Base-by-base conservation (phyloP, 495 filamentous ascomycete species). In the Penicillium parvum region DNA sequence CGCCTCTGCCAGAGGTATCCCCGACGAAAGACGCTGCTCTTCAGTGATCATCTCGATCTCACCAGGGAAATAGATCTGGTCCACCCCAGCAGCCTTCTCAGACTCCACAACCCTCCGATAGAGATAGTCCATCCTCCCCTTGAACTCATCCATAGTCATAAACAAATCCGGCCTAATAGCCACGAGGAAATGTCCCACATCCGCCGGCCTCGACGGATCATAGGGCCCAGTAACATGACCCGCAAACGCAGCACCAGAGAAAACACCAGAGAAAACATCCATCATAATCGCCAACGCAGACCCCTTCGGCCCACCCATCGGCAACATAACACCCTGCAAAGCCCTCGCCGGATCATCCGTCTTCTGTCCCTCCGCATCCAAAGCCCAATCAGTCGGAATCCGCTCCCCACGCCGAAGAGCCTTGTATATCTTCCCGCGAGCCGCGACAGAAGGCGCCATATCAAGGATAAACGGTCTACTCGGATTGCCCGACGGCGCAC, bases 201-300 rank as follows among this genome's bases (percentile, higher is more conserved):
- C 81, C 1, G 82, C 82, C 10, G 75, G 73, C 54, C 70, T 76
- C 3, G 71, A 76, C 25, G 80, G 72, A 60, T 90, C 84, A 66
- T 88, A 88, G 0, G 85, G 85, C 21, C 74, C 75, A 0, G 77
- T 81, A 8, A 90, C 85, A 47, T 81, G 67, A 0, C 85, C 85
- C 0, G 83, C 85, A 65, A 87, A 86, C 0, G 82, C 83, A 25
- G 76, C 66, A 22, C 82, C 85, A 2, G 78, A 81, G 7, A 90
- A 58, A 4, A 88, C 85, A 1, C 85, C 85, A 5, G 84, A 86
- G 46, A 90, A 88, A 3, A 90, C 82, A 65, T 90, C 85, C 85
- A 88, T 88, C 85, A 90, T 88, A 26, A 90, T 74, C 0, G 82
- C 66, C 30, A 90, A 49, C 4, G 77, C 85, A 12, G 76, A 81